phyloP scores from a whole-genome alignment of 805 yeast species.

The Monosporozyma yasuniensis region DNA sequence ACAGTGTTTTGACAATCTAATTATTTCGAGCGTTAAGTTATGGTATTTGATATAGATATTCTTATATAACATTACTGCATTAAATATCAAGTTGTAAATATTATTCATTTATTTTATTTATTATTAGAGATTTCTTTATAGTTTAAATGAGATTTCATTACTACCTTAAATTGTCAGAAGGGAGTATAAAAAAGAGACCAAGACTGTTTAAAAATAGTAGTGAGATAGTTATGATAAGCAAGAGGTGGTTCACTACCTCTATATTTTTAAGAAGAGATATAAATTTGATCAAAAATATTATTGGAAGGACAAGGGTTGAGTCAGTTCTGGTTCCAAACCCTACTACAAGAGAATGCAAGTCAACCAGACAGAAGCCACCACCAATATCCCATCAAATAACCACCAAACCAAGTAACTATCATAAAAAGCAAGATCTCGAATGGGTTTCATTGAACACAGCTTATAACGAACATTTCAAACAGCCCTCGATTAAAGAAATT shows the following conservation, averaged over 20 bases:
- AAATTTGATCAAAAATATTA: neutral
- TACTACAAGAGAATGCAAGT: neutral
- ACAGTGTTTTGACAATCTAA: neutral
- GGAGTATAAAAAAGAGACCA: no score
- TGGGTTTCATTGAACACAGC: constrained; percentile 11
- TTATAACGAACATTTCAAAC: constrained; percentile 11
- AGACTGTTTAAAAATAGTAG: no score
- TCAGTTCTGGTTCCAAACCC: neutral
- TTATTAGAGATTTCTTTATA: no score
- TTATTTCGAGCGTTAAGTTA: no score
- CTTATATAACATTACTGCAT: neutral
- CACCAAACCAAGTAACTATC: neutral
- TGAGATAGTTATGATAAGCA: neutral
- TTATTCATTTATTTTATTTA: no score
- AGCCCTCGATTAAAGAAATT: constrained; percentile 11
- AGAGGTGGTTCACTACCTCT: neutral
- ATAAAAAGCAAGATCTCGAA: no score
- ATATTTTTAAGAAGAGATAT: neutral
- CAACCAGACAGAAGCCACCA: neutral
- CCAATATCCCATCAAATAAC: neutral
- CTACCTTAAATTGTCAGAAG: no score
- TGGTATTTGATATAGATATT: neutral
- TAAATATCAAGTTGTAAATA: neutral
- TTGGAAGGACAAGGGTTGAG: neutral
- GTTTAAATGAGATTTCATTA: no score